Evolutionary conservation across 1,139 yeast species (phyloP).

Genomic region (Trichomonascaceae sp.): DNA sequence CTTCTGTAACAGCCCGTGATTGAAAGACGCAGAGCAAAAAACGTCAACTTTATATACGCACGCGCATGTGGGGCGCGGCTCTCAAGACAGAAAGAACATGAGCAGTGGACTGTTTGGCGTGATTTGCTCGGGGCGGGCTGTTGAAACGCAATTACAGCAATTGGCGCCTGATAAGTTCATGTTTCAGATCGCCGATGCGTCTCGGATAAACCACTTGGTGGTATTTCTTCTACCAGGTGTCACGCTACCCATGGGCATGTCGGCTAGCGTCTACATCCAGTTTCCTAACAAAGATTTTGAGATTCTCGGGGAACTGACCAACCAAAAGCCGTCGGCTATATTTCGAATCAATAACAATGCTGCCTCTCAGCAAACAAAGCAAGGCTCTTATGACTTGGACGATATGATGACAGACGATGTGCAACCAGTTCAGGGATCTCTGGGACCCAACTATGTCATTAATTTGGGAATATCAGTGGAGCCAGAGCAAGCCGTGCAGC

Average conservation of each 20-base stretch:
- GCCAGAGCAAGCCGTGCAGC: conserved; percentile 48
- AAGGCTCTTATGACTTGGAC: conserved; percentile 21
- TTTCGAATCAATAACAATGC: conserved; percentile 54
- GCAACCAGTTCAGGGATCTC: conserved; percentile 6
- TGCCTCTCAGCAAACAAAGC: conserved; percentile 13
- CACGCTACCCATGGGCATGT: conserved; percentile 48
- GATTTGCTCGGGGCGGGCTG: conserved; percentile 4
- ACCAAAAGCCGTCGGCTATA: conserved; percentile 79
- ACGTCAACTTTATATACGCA: too few relatives aligned
- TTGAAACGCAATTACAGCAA: conserved; percentile 33
- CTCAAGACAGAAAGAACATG: too few relatives aligned
- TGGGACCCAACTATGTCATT: conserved; percentile 25
- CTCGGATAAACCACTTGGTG: conserved; percentile 57
- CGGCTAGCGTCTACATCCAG: conserved; percentile 84
- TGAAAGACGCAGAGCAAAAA: too few relatives aligned
- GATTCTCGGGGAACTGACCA: conserved; percentile 59
- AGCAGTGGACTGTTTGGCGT: neutral
- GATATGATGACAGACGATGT: conserved; percentile 25
- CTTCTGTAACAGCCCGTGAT: too few relatives aligned
- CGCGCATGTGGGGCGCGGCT: too few relatives aligned
- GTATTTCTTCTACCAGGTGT: conserved; percentile 64
- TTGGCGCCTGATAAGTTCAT: conserved; percentile 53
- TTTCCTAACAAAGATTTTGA: conserved; percentile 66
- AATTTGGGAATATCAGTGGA: conserved; percentile 85
- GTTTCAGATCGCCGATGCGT: conserved; percentile 47